Evolutionary conservation across 441 rosid genomes (phyloP), one percentile per base, ranked within the genome.

Genomic region (Francoa sonchifolia): DNA sequence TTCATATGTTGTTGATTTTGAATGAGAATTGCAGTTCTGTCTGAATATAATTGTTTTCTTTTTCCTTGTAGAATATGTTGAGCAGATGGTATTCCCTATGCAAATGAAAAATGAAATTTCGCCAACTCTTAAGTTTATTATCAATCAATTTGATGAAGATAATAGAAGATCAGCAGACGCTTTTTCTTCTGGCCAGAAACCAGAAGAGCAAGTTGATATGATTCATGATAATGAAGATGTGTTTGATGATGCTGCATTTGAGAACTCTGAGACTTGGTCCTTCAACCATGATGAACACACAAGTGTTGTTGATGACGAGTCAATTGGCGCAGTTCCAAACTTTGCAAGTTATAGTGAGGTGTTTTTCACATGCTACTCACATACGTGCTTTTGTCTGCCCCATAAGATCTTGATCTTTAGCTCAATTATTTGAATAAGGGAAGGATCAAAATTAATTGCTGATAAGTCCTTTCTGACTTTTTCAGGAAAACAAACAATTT

Each of bases 61-160:
- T 33, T 22, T 65, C n/a, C n/a, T 57, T 62, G 22, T 62, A 85
- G 96, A 85, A 50, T 65, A 43, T 36, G 41, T 74, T 63, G 86
- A 82, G 63, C 68, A 67, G 42, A 77, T 89, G 94, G 65, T 69
- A 27, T 29, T 41, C 46, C 72, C 71, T 37, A 66, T 85, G 81
- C 76, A 19, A 69, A 58, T 10, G 35, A 76, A 65, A 58, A 57
- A 68, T 60, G 96, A 79, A 44, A 84, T 84, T 57, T 74, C 88
- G 22, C 97, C 97, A 39, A 72, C 94, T 31, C 74, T 82, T 30
- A 42, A 53, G 54, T 34, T 31, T 23, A 77, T 89, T 44, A 67
- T 84, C 48, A 60, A 53, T 47, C 78, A 66, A 42, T 84, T 82
- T 56, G 86, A 82, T 64, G 84, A 79, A 62, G 82, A 70, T 42